A percentile compares a stretch with the other conserved stretches of the same genome.
These are phyloP conservation scores for Exophiala bonariae DNA, from an alignment of 2,329 filamentous ascomycete genomes.

Conservation along the genomic window DNA sequence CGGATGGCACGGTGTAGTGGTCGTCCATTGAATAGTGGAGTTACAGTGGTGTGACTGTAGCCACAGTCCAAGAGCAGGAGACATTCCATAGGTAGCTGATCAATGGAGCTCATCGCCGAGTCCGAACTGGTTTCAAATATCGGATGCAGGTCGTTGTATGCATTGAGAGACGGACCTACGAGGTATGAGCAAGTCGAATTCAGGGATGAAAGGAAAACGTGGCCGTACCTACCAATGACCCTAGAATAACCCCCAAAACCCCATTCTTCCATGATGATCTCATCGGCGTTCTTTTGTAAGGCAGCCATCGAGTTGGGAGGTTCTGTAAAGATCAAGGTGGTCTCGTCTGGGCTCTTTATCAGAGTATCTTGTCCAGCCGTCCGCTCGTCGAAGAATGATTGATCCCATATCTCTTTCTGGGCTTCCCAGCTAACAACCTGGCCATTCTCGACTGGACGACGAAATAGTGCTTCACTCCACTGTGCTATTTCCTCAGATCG, in stretches of 20 bases:
- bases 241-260: conserved; percentile 85
- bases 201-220: not conserved
- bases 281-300: conserved; percentile 86
- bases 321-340: conserved; percentile 82
- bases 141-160: conserved; percentile 74
- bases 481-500: conserved; percentile 79
- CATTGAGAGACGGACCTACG: conserved; percentile 71
- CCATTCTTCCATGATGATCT: conserved; percentile 97
- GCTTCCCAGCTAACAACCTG: conserved; percentile 97
- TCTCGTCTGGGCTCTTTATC: conserved; percentile 67
- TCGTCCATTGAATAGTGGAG: conserved; percentile 77
- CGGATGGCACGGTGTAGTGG: conserved; percentile 80
- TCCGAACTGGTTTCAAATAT: conserved; percentile 58
- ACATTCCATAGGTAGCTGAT: conserved; percentile 66
- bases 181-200: conserved; percentile 5
- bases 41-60: conserved; percentile 89
- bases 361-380: conserved; percentile 55
- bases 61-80: conserved; percentile 88
- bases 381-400: conserved; percentile 73
- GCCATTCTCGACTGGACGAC: conserved; percentile 88
- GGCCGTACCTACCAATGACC: conserved; percentile 60
- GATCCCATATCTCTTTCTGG: conserved; percentile 93
- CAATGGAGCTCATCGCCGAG: conserved; percentile 30
- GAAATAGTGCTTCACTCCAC: conserved; percentile 84
- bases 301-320: conserved; percentile 78